Base-by-base conservation (phyloP, 495 filamentous ascomycete genomes). In the Trichoderma orchidacearum region DNA sequence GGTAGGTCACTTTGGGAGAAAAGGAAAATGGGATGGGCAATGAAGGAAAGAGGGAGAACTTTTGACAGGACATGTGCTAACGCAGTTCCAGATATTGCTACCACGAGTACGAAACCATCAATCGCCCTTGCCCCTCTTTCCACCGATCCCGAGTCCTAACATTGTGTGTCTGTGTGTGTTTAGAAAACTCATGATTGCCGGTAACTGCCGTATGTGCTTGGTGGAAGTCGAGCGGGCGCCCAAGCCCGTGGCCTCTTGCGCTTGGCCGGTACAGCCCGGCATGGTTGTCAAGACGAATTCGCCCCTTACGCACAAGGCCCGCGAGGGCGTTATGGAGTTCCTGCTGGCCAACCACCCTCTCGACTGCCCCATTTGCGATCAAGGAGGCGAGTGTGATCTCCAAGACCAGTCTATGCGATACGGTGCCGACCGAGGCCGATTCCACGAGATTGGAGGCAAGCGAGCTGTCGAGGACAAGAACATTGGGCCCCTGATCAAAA, bases 321-420 rank as follows among this genome's bases (percentile, higher is more conserved):
- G 93, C 62, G 93, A 98, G 69, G 93, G 93, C 63, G 90, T 98
- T 27, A 98, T 96, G 93, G 93, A 98, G 67, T 98, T 98, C 64
- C 78, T 98, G 52, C 81, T 98, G 38, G 89, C 92, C 56, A 98
- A 98, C 65, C 93, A 98, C 69, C 93, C 93, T 13, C 80, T 98
- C 61, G 93, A 98, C 74, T 98, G 93, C 78, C 93, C 87, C 41
- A 88, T 98, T 68, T 98, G 93, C 72, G 93, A 98, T 68, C 93
- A 98, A 72, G 93, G 93, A 68, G 93, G 93, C 66, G 93, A 98
- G 69, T 98, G 93, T 72, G 93, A 98, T 75, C 81, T 98, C 51
- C 93, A 98, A 68, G 93, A 98, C 72, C 93, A 98, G 75, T 95
- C 90, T 18, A 98, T 98, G 93, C 80, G 93, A 64, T 98, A 97